A percentile compares a stretch with the other conserved stretches of the same genome.
phyloP scores from a whole-genome alignment of 805 yeast species.

The Kodamaea restingae region DNA sequence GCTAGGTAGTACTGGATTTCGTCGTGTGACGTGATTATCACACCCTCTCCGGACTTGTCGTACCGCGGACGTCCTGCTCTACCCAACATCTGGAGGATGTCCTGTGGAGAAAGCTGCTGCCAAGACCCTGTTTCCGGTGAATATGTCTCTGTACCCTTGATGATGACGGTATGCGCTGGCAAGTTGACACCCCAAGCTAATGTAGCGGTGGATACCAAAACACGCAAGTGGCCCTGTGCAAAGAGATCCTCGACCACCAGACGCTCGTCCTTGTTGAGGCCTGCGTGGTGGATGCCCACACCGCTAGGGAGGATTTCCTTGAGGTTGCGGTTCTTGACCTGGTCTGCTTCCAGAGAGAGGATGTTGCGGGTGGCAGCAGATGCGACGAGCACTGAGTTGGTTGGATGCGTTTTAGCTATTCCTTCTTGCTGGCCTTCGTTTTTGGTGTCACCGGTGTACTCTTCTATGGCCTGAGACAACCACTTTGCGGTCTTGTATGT shows the following conservation, averaged over 20 bases:
- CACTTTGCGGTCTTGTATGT: conserved; percentile 79
- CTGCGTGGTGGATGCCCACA: conserved; percentile 91
- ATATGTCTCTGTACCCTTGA: conserved; percentile 90
- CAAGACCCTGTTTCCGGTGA: conserved; percentile 87
- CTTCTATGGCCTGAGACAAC: too few relatives aligned
- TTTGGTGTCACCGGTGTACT: too few relatives aligned
- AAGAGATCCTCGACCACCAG: conserved; percentile 77
- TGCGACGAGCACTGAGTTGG: too few relatives aligned
- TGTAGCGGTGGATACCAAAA: conserved; percentile 86
- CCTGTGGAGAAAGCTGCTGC: conserved; percentile 93
- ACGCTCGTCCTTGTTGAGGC: conserved; percentile 69
- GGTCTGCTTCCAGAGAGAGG: conserved; percentile 57
- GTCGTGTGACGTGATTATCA: conserved; percentile 81
- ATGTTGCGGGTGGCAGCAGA: conserved; percentile 54
- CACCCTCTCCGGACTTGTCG: conserved; percentile 90
- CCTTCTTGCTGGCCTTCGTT: too few relatives aligned
- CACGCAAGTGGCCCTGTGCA: conserved; percentile 82
- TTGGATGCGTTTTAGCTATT: too few relatives aligned
- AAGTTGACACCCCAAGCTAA: conserved; percentile 96
- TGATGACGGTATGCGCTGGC: conserved; percentile 92
- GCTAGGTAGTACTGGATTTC: conserved; percentile 88
- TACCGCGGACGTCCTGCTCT: conserved; percentile 97
- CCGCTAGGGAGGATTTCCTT: conserved; percentile 64
- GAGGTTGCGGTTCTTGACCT: conserved; percentile 49
- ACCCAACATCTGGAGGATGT: conserved; percentile 94